These are phyloP conservation scores for Cyathus olla DNA, from an alignment of 1,284 basidiomycete genomes.

Conservation along the genomic window DNA sequence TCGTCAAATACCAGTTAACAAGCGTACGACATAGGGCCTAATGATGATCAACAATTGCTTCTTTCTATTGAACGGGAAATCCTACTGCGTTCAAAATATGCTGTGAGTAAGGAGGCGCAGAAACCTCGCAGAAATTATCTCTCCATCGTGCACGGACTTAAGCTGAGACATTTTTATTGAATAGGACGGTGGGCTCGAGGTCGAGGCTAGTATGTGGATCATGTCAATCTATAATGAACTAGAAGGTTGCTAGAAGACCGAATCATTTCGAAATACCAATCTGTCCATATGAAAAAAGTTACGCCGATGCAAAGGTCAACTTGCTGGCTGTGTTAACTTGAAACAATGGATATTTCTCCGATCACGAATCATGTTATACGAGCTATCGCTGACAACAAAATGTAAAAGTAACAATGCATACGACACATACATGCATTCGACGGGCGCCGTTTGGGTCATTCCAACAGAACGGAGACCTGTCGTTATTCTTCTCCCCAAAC, in stretches of 20 bases:
- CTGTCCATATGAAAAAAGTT: slow-evolving; percentile 24
- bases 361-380: too few species aligned
- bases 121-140: not conserved
- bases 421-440: too few species aligned
- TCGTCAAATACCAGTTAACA: too few species aligned
- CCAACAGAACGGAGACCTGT: too few species aligned
- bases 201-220: not conserved
- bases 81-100: not conserved
- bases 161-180: not conserved
- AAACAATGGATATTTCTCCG: too few species aligned
- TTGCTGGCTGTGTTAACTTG: too few species aligned
- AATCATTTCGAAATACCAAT: not conserved
- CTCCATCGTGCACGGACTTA: not conserved
- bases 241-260: not conserved
- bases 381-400: too few species aligned
- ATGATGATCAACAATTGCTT: not conserved
- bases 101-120: not conserved
- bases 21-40: too few species aligned
- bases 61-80: not conserved
- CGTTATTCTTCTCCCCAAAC: too few species aligned
- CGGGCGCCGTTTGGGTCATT: too few species aligned
- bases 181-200: not conserved
- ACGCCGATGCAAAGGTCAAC: too few species aligned
- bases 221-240: not conserved
- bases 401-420: too few species aligned